Base-by-base conservation (phyloP, 2,329 filamentous ascomycete genomes). In the Delphinella strobiligena region DNA sequence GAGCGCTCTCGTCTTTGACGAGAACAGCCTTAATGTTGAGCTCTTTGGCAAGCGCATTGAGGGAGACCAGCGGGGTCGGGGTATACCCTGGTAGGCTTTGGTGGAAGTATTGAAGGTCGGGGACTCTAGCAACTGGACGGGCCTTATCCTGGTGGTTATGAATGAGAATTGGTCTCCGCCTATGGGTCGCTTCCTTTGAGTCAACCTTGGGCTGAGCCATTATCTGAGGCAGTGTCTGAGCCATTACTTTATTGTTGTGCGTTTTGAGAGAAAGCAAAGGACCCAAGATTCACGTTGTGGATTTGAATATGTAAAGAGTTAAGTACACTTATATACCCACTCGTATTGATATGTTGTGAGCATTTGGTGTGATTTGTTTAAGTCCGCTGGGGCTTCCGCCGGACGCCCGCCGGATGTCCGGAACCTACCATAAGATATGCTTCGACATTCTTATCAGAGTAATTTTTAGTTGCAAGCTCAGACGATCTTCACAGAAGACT, bases 1-100 rank as follows among this genome's bases (percentile, higher is more conserved):
- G 71, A 38, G 61, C 64, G 19, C 72, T 76, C 55, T 89, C 82
- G 49, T 87, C 75, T 52, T 89, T 89, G 46, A 87, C 51, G 29
- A 78, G 67, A 3, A 88, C 64, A 4, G 67, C 61, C 1, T 60
- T 58, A 9, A 84, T 60, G 0, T 71, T 71, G 0, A 86, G 56
- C 11, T 77, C 66, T 2, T 61, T 48, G 0, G 81, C 78, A 1
- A 85, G 46, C 0, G 59, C 49, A 0, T 67, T 61, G 0, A 86
- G 62, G 0, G 61, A 47, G 7, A 70, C 54, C 0, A 86, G 62
- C 2, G 68, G 67, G 0, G 78, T 82, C 5, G 60, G 56, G 4
- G 59, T 52, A 50, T 78, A 82, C 30, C 62, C 56, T 1, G 76
- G 76, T 1, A 84, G 64, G 1, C 58, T 62, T 19, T 60, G 51